Evolutionary conservation across 164 flowering plant genomes (phyloP), one percentile per base, ranked within the genome.

Genomic region (Chloranthus sessilifolius): DNA sequence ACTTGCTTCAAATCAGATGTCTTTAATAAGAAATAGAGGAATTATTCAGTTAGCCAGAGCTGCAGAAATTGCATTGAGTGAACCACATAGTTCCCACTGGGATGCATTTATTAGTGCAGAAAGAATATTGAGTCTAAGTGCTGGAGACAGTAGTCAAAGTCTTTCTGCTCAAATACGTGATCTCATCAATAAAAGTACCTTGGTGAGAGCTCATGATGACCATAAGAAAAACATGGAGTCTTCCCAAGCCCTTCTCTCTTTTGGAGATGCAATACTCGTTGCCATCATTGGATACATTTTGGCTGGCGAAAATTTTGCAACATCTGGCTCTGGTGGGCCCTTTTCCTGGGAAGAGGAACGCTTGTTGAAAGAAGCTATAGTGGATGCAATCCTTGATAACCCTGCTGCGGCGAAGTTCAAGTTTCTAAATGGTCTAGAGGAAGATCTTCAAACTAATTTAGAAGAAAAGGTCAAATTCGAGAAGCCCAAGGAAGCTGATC

Each of bases 341-440:
- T 92, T 92, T 59, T 86, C 99, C 45, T 92, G 99, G 98, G 90
- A 88, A 70, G 96, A 92, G 71, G 99, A 92, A 69, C 88, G 78
- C 50, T 65, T 74, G 30, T 63, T 92, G 60, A 86, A 88, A 69
- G 96, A 92, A 68, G 81, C 94, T 47, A 67, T 92, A 19, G 70
- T 86, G 15, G 96, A 92, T 54, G 95, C 91, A 14, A 65, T 92
- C 31, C 65, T 86, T 48, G 95, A 86, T 51, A 82, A 86, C 56
- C 90, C 96, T 22, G 46, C 63, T 10, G 63, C 52, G n/a, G 78
- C 79, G 34, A 79, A 69, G 23, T 52, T 88, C 47, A 81, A 79
- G 72, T 88, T 92, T 63, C 81, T 92, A 27, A 63, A 69, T 59
- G 95, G 91, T 52, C 52, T 92, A 46, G 53, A 61, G n/a, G 73